These are phyloP conservation scores for Globisporangium cystogenes DNA, from an alignment of 352 stramenopile genomes.

Conservation along the genomic window DNA sequence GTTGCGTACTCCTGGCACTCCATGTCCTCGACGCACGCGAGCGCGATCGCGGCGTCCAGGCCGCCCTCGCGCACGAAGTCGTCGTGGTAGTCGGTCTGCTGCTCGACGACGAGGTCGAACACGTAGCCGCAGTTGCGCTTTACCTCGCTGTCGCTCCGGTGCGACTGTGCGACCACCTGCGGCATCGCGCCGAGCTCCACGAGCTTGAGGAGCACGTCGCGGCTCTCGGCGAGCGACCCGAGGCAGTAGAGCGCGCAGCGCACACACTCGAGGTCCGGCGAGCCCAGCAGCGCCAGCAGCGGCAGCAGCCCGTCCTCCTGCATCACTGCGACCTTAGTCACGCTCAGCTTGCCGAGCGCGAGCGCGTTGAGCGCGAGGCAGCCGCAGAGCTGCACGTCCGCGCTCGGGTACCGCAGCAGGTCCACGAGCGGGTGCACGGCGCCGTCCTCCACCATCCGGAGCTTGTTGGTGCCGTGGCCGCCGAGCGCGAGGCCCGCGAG, in stretches of 20 bases:
- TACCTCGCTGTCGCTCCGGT: conserved; percentile 88
- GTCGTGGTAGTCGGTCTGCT: conserved; percentile 90
- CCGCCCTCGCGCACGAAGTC: conserved; percentile 84
- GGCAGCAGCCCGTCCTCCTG: conserved; percentile 87
- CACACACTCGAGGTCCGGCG: conserved; percentile 87
- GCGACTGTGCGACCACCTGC: conserved; percentile 75
- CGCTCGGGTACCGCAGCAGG: conserved; percentile 91
- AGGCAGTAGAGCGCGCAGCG: conserved; percentile 90
- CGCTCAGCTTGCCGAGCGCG: conserved; percentile 73
- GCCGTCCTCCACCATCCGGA: conserved; percentile 90
- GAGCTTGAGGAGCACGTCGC: conserved; percentile 88
- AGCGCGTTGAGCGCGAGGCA: conserved; percentile 91
- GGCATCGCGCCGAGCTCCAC: conserved; percentile 86
- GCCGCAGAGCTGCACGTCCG: conserved; percentile 91
- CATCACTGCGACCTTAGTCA: conserved; percentile 89
- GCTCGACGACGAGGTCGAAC: conserved; percentile 87
- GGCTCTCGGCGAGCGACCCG: conserved; percentile 90
- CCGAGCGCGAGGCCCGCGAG: conserved; percentile 91
- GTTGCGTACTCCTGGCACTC: conserved; percentile 96
- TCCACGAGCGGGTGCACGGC: conserved; percentile 91
- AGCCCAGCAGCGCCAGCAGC: conserved; percentile 84
- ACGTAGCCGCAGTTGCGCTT: conserved; percentile 92
- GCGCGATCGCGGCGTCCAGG: conserved; percentile 85
- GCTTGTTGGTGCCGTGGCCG: conserved; percentile 91
- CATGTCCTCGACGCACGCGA: conserved; percentile 92